These are phyloP conservation scores for Chaetothyriales sp. DNA, from an alignment of 2,329 filamentous ascomycete species.

Conservation along the genomic window DNA sequence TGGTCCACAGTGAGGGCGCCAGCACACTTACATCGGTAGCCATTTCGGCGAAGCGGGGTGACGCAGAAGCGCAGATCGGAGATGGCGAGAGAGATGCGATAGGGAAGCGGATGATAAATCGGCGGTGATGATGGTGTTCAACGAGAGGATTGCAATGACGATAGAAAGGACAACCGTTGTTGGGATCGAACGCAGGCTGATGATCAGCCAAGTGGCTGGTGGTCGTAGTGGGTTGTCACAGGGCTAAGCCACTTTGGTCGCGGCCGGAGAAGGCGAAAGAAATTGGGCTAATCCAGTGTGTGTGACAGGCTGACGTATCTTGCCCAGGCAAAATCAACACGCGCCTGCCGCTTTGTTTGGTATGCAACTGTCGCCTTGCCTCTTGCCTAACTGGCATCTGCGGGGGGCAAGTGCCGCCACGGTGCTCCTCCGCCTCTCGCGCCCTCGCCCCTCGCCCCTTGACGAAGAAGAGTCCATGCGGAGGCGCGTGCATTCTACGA, in stretches of 20 bases:
- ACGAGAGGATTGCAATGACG: neutral
- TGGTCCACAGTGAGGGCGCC: slow-evolving; percentile 19
- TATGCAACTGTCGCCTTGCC: too few species aligned
- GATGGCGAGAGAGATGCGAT: slow-evolving; percentile 9
- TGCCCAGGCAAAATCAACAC: neutral
- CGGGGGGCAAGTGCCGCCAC: too few species aligned
- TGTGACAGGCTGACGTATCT: neutral
- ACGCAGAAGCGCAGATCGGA: slow-evolving; percentile 38
- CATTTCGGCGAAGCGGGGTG: slow-evolving; percentile 32
- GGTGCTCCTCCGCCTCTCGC: too few species aligned
- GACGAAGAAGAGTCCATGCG: neutral
- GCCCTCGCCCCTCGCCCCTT: too few species aligned
- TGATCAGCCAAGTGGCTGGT: slow-evolving; percentile 4
- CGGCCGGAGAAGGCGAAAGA: neutral
- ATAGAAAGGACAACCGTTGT: neutral
- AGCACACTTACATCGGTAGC: slow-evolving; percentile 44
- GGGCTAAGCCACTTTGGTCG: neutral
- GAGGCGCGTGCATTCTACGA: neutral
- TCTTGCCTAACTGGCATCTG: too few species aligned
- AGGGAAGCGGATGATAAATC: slow-evolving; percentile 7
- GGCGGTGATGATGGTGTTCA: slow-evolving; percentile 1
- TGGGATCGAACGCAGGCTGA: neutral
- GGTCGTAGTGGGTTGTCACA: neutral
- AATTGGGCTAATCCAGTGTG: neutral
- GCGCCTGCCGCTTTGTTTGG: too few species aligned